Base-by-base conservation (phyloP, 345 rosid genomes). In the Syzygium grande region DNA sequence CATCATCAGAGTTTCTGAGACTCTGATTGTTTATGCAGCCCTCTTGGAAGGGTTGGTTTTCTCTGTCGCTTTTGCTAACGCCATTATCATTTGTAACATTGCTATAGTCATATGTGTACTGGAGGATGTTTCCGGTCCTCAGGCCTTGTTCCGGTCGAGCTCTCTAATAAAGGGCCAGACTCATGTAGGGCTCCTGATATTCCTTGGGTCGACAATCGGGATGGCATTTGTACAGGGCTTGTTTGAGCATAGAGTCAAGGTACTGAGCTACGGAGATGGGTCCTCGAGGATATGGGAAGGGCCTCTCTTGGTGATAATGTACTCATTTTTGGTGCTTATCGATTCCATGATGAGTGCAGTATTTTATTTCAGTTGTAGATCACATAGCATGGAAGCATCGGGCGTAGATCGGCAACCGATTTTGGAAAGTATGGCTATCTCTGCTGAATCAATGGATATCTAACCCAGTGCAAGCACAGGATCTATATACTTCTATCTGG, bases 271-370 rank as follows among this genome's bases (percentile, higher is more conserved):
- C 88, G 99, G 99, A 89, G 99, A 96, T 52, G 97, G 99, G 51
- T 96, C 98, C 85, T 94, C 98, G 0, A 95, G 99, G 93, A 89
- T 95, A 43, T 97, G 99, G 99, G 99, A 95, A 91, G 99, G 98
- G 85, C 98, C 99, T 49, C 91, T 97, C 63, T 88, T 97, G 89
- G 98, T 95, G 86, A 43, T 97, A 51, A 96, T 97, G 98, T 94
- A 93, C 92, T 95, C 99, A 7, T 97, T 97, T 90, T 94, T 96
- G 77, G 94, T 95, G 92, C 97, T 97, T 88, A 90, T 96, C 61
- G 98, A 97, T 92, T 89, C 93, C 90, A 97, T 96, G 97, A 95
- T 94, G 96, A 96, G 90, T 92, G 93, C 94, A 4, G 97, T 97
- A 68, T 97, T 97, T 92, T 97, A 95, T 91, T 97, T 95, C 92